Evolutionary conservation across 2,329 filamentous ascomycete species (phyloP).

Genomic region (Elsinoe ampelina): DNA sequence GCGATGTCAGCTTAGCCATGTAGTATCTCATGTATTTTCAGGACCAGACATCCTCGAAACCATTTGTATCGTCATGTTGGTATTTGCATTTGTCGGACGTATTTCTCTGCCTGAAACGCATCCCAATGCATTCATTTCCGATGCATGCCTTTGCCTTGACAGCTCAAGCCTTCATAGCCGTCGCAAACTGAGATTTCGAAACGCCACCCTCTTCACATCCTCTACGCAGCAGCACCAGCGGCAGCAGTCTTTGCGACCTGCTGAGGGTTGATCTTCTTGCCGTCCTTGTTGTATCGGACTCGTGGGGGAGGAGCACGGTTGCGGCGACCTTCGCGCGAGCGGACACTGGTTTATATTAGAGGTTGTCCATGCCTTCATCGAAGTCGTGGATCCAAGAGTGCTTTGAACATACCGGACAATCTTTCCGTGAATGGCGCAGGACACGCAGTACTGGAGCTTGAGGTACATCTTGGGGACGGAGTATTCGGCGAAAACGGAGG

Average conservation of each 20-base stretch:
- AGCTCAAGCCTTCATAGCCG: background rate
- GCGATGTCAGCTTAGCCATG: background rate
- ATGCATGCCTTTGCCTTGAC: background rate
- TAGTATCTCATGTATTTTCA: background rate
- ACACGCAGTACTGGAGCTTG: constrained; percentile 99
- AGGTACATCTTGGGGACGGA: constrained; percentile 99
- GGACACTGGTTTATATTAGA: constrained; percentile 58
- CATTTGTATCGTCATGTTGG: constrained; percentile 5
- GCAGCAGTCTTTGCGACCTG: constrained; percentile 58
- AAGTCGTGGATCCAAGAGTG: background rate
- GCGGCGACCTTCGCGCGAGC: constrained; percentile 90
- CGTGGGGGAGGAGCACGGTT: constrained; percentile 97
- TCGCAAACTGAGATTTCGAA: background rate
- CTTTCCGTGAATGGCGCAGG: constrained; percentile 99
- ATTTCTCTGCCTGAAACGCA: constrained; percentile 6
- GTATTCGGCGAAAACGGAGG: constrained; percentile 98
- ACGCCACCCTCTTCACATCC: constrained; percentile 3
- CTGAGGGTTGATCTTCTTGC: constrained; percentile 96
- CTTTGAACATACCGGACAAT: constrained; percentile 86
- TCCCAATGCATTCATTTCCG: constrained; percentile 5
- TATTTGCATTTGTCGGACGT: constrained; percentile 12
- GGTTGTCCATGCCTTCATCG: constrained; percentile 5
- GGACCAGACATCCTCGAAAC: background rate
- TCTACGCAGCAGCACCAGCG: constrained; percentile 25
- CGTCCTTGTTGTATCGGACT: constrained; percentile 99